phyloP scores from a whole-genome alignment of 345 rosid genomes.

The Ceriops tagal region DNA sequence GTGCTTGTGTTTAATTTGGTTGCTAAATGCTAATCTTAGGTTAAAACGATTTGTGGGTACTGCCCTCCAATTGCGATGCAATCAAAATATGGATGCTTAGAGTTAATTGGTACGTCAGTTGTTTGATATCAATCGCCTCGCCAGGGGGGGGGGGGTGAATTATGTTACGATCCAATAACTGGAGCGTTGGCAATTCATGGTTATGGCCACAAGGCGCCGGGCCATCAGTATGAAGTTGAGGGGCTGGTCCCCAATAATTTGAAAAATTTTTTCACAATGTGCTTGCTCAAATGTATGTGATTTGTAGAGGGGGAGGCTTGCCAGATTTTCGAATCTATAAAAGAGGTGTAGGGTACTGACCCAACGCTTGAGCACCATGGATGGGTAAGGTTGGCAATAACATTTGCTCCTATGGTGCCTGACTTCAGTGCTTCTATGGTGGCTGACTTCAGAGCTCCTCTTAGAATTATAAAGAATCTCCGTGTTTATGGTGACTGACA shows the following conservation, averaged over 20 bases:
- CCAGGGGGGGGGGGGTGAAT: too few species aligned
- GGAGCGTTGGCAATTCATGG: slow-evolving; percentile 51
- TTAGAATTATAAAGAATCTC: slow-evolving; percentile 42
- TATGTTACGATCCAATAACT: too few species aligned
- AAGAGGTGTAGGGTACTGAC: slow-evolving; percentile 32
- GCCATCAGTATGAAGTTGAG: slow-evolving; percentile 21
- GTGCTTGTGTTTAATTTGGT: slow-evolving; percentile 53
- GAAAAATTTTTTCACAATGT: slow-evolving; percentile 43
- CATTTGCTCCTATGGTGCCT: slow-evolving; percentile 31
- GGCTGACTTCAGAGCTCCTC: slow-evolving; percentile 24
- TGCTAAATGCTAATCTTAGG: slow-evolving; percentile 30
- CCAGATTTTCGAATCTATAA: slow-evolving; percentile 44
- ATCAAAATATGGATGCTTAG: slow-evolving; percentile 43
- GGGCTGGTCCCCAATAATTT: too few species aligned
- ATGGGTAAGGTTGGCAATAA: slow-evolving; percentile 45
- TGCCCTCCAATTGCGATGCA: slow-evolving; percentile 39
- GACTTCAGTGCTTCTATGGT: slow-evolving; percentile 25
- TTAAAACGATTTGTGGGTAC: slow-evolving; percentile 53
- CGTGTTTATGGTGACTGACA: slow-evolving; percentile 39
- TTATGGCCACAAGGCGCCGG: slow-evolving; percentile 41
- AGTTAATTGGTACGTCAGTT: slow-evolving; percentile 53
- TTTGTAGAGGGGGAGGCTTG: slow-evolving; percentile 41
- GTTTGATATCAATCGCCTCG: too few species aligned
- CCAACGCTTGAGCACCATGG: slow-evolving; percentile 66
- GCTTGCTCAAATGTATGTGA: slow-evolving; percentile 60